Evolutionary conservation across 805 yeast species (phyloP).

Genomic region (Saccharomyces mikatae): DNA sequence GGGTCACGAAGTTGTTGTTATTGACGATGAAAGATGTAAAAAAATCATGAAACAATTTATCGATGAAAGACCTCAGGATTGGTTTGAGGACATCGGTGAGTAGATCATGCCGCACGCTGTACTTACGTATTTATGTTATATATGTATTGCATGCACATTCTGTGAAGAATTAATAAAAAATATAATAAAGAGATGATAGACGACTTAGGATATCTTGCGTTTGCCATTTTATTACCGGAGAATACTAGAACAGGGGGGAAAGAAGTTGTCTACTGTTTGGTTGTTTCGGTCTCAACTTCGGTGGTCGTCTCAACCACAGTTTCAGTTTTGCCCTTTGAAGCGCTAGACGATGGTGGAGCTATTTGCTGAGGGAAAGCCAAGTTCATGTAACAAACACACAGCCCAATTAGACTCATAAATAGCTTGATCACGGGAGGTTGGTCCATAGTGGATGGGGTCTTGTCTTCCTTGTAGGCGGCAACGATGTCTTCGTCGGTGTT

Average conservation of each 20-base stretch:
- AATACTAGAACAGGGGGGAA: background rate
- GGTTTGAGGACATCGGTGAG: constrained; percentile 75
- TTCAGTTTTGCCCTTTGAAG: background rate
- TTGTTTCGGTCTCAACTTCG: background rate
- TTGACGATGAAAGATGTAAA: constrained; percentile 54
- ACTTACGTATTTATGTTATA: background rate
- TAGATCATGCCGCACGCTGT: constrained; percentile 5
- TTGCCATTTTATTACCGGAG: background rate
- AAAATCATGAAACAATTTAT: constrained; percentile 73
- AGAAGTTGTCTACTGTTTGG: background rate
- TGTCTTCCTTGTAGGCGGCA: constrained; percentile 23
- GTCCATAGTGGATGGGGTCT: constrained; percentile 23
- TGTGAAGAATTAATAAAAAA: background rate
- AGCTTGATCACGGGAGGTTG: constrained; percentile 38
- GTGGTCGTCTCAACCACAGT: background rate
- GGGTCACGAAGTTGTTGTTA: constrained; percentile 66
- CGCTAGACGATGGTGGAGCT: constrained; percentile 1
- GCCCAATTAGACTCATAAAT: constrained; percentile 39
- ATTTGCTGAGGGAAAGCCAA: constrained; percentile 35
- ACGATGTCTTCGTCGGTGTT: constrained; percentile 29
- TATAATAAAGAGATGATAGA: background rate
- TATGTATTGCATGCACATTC: background rate
- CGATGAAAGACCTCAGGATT: constrained; percentile 62
- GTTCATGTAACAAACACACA: constrained; percentile 49
- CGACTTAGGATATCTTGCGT: background rate